Conservation (phyloP, 495 filamentous ascomycete species). For the Terfezia claveryi region DNA sequence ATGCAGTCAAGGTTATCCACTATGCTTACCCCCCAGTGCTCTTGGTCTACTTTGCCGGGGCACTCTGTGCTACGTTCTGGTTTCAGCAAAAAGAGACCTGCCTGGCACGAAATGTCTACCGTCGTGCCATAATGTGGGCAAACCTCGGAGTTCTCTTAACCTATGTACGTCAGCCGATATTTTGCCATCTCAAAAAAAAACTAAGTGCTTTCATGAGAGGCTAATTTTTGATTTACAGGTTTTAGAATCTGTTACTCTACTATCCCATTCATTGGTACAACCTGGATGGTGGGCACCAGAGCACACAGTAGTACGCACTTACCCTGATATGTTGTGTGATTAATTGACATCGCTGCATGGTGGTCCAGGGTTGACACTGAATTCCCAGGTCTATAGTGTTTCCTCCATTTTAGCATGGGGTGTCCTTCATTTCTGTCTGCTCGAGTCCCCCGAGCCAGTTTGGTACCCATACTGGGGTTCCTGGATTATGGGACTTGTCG, state of each 20-base stretch:
- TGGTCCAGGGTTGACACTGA: slow-evolving; percentile 19
- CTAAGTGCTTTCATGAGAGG: no score
- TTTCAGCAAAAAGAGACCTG: slow-evolving; percentile 28
- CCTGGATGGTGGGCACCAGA: slow-evolving; percentile 26
- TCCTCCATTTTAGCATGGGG: slow-evolving; percentile 34
- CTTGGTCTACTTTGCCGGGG: slow-evolving; percentile 32
- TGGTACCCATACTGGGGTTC: slow-evolving; percentile 42
- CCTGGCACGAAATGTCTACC: slow-evolving; percentile 23
- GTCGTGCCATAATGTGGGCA: slow-evolving; percentile 26
- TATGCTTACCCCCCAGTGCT: slow-evolving; percentile 34
- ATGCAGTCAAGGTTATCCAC: slow-evolving; percentile 18
- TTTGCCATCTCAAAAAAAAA: no score
- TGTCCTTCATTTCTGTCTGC: slow-evolving; percentile 29
- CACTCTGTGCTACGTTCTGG: slow-evolving; percentile 31
- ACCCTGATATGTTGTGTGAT: slow-evolving; percentile 1
- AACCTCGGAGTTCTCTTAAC: slow-evolving; percentile 27
- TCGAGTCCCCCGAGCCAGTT: slow-evolving; percentile 27
- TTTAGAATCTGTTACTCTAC: slow-evolving; percentile 24
- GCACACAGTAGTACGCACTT: slow-evolving; percentile 24
- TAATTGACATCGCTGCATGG: slow-evolving; percentile 28
- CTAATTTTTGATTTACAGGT: slow-evolving; percentile 7
- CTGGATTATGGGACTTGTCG: slow-evolving; percentile 30
- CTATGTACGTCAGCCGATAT: slow-evolving; percentile 22
- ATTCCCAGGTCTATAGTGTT: slow-evolving; percentile 26
- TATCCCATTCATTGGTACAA: slow-evolving; percentile 22